These are phyloP conservation scores for Epichloe bromicola DNA, from an alignment of 2,329 filamentous ascomycete species.

Conservation along the genomic window DNA sequence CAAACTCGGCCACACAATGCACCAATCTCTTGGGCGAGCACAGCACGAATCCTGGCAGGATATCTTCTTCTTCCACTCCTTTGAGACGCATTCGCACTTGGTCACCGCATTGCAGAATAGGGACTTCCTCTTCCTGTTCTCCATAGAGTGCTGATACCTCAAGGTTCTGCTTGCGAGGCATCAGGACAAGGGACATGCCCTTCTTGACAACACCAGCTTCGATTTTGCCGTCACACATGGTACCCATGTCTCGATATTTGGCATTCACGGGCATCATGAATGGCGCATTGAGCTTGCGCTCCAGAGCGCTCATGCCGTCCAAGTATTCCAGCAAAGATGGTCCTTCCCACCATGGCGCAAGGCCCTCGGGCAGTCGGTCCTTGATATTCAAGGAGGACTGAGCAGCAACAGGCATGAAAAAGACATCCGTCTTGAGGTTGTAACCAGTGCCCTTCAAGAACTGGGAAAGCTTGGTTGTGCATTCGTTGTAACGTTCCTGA, in stretches of 20 bases:
- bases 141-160: conserved; percentile 79
- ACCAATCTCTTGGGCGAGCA: conserved; percentile 91
- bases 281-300: conserved; percentile 91
- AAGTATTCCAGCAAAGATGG: conserved; percentile 90
- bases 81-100: conserved; percentile 86
- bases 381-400: conserved; percentile 82
- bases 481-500: conserved; percentile 84
- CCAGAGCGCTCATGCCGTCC: conserved; percentile 82
- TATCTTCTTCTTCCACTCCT: conserved; percentile 94
- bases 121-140: conserved; percentile 88
- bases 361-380: conserved; percentile 62
- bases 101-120: conserved; percentile 75
- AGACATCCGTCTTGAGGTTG: conserved; percentile 84
- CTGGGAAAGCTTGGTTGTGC: conserved; percentile 70
- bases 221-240: conserved; percentile 94
- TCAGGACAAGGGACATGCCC: conserved; percentile 74
- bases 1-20: conserved; percentile 78
- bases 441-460: conserved; percentile 91
- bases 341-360: conserved; percentile 74
- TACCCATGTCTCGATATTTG: conserved; percentile 96
- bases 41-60: conserved; percentile 87
- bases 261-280: conserved; percentile 98
- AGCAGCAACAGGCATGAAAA: conserved; percentile 92
- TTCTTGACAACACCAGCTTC: conserved; percentile 93
- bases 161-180: conserved; percentile 81